Evolutionary conservation across 2,329 filamentous ascomycete genomes (phyloP), one percentile per base, ranked within the genome.

Genomic region (Aspergillus transmontanensis): DNA sequence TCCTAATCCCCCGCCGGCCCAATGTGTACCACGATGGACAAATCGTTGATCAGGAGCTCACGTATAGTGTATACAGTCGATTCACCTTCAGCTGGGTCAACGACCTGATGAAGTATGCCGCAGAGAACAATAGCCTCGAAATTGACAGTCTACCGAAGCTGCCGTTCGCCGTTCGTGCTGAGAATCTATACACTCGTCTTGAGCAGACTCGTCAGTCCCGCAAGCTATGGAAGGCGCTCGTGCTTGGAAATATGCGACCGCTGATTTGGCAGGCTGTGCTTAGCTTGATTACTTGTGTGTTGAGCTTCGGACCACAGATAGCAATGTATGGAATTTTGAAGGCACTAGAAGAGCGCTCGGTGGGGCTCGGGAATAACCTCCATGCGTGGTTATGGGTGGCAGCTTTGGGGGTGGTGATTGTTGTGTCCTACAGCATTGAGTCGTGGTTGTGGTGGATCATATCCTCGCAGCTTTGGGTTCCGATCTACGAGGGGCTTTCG

Each of bases 231-330:
- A 80, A 86, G 58, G 85, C 86, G 1, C 71, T 93, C 3, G 68
- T 89, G 5, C 74, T 82, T 48, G 84, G 85, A 1, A 89, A 92
- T 72, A 84, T 84, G 64, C 75, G 75, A 28, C 74, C 80, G 0
- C 81, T 94, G 45, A 68, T 81, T 1, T 60, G 86, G 10, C 90
- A 93, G 76, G 88, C 86, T 79, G 53, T 78, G 2, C 72, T 91
- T 9, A 87, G 86, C 14, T 63, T 87, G 1, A 64, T 83, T 7
- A 81, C 83, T 23, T 85, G 86, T 10, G 68, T 89, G 34, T 69
- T 90, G n/a, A 87, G 87, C 60, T 88, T 93, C 62, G 84, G 86
- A 0, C 91, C 91, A 0, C 91, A 92, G 71, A 86, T 89, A 74
- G 85, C 88, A 32, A 86, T 92, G 66, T 82, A 89, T 62, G 84